Evolutionary conservation across 2,329 filamentous ascomycete species (phyloP).

Genomic region (Dothiorella sarmentorum): DNA sequence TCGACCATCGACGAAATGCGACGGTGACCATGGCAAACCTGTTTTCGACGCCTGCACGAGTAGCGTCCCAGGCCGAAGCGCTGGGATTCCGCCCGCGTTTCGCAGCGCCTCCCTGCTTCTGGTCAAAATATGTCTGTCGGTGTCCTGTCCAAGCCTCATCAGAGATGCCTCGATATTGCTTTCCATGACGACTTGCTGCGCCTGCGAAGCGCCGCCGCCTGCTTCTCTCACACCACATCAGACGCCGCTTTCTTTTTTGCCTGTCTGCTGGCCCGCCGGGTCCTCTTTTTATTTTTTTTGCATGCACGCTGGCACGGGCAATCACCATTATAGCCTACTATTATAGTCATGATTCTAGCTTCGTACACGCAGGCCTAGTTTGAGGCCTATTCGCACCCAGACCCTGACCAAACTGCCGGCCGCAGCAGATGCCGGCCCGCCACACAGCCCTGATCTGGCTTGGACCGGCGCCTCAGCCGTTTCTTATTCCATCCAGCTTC

Average conservation of each 20-base stretch:
- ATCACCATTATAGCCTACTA: background rate
- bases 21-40: background rate
- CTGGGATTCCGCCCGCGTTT: background rate
- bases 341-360: constrained; percentile 1
- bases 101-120: constrained; percentile 1
- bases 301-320: background rate
- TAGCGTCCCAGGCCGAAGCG: background rate
- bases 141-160: background rate
- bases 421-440: background rate
- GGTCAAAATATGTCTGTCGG: background rate
- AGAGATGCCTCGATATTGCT: constrained; percentile 3
- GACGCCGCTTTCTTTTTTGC: background rate
- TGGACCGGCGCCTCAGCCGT: constrained; percentile 5
- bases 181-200: background rate
- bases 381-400: background rate
- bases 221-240: background rate
- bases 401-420: background rate
- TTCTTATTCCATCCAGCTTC: constrained; percentile 11
- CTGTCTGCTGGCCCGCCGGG: background rate
- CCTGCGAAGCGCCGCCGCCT: background rate
- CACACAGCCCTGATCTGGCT: background rate
- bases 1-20: background rate
- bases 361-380: background rate
- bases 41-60: constrained; percentile 6
- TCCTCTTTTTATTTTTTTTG: constrained; percentile 9